These are phyloP conservation scores for Pseudoturritis turrita DNA, from an alignment of 345 rosid genomes.

Conservation along the genomic window DNA sequence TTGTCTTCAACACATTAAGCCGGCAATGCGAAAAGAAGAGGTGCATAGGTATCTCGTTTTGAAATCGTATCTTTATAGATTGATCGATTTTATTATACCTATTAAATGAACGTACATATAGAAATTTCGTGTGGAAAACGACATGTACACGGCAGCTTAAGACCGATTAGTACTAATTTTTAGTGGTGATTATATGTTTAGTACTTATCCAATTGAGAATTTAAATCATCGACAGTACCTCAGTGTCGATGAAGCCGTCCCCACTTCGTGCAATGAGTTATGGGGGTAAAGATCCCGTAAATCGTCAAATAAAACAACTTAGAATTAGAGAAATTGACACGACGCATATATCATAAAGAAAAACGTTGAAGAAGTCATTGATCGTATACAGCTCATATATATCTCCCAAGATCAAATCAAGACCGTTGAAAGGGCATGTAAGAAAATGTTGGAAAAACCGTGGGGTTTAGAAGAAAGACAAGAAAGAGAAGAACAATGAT, in stretches of 20 bases:
- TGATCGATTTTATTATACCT: not conserved
- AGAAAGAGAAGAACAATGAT: conserved; percentile 26
- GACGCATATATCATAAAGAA: not conserved
- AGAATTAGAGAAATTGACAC: conserved; percentile 10
- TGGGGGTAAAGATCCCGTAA: conserved; percentile 26
- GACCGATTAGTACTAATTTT: not conserved
- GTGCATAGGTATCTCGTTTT: not conserved
- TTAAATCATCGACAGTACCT: conserved; percentile 24
- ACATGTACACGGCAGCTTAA: conserved; percentile 3
- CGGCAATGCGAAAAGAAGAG: conserved; percentile 21
- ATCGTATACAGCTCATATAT: conserved; percentile 29
- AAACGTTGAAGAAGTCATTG: conserved; percentile 13
- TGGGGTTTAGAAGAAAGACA: conserved; percentile 26
- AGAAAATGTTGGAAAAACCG: conserved; percentile 11
- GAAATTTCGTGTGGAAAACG: conserved; percentile 8
- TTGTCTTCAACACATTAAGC: conserved; percentile 3
- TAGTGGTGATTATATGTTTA: conserved; percentile 14
- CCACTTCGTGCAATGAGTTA: conserved; percentile 32
- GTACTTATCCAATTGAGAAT: conserved; percentile 20
- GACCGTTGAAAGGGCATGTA: conserved; percentile 17
- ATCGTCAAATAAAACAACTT: conserved; percentile 22
- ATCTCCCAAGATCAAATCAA: conserved; percentile 18
- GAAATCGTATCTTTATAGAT: not conserved
- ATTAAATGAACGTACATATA: conserved; percentile 1
- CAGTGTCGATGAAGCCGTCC: conserved; percentile 29